phyloP scores from a whole-genome alignment of 2,329 filamentous ascomycete species.

The Scedosporium aurantiacum region DNA sequence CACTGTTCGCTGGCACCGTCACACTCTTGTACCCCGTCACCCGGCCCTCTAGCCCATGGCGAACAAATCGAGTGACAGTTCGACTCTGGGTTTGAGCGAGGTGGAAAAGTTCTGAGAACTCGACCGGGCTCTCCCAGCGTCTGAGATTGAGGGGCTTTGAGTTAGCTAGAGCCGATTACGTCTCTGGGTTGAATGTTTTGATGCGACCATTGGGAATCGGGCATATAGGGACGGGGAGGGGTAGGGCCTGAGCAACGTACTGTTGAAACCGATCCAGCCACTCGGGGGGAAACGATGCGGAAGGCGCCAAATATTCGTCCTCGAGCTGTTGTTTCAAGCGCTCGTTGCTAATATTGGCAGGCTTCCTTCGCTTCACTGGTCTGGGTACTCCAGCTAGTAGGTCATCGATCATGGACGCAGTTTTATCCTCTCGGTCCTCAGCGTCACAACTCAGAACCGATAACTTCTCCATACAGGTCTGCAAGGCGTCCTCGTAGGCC shows the following conservation, averaged over 20 bases:
- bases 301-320: conserved; percentile 66
- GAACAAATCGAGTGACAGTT: conserved; percentile 85
- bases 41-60: conserved; percentile 82
- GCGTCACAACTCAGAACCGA: not conserved
- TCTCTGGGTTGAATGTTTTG: not conserved
- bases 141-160: conserved; percentile 8
- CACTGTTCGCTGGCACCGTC: conserved; percentile 78
- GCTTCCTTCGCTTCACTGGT: conserved; percentile 11
- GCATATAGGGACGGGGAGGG: not conserved
- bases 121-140: conserved; percentile 69
- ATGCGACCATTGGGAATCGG: not conserved
- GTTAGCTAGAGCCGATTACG: not conserved
- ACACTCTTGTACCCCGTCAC: conserved; percentile 93
- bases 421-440: not conserved
- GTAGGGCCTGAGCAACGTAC: conserved; percentile 23
- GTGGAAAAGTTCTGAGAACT: conserved; percentile 75
- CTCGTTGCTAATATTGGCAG: conserved; percentile 33
- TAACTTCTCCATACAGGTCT: not conserved
- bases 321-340: conserved; percentile 63
- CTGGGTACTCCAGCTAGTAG: conserved; percentile 38
- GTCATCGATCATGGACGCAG: conserved; percentile 36
- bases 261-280: conserved; percentile 89
- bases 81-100: conserved; percentile 85
- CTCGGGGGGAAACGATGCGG: conserved; percentile 64
- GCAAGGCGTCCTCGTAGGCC: not conserved